Base-by-base conservation (phyloP, 164 flowering plant genomes). In the Nelumbo lutea region DNA sequence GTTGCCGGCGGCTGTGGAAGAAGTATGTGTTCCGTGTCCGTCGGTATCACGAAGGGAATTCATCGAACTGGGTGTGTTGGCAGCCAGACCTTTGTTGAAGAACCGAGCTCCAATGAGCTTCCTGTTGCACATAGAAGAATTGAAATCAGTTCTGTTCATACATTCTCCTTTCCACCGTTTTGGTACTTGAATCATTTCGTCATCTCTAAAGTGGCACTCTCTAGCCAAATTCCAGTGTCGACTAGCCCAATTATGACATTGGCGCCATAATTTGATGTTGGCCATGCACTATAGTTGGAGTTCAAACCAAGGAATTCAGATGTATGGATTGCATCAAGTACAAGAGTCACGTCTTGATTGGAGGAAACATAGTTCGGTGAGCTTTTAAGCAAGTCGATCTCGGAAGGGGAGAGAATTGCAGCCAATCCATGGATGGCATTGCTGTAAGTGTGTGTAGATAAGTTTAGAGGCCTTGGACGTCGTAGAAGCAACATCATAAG, bases 191-290 rank as follows among this genome's bases (percentile, higher is more conserved):
- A 75, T 4, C 85, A 91, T 79, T 0, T 90, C 93, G 9, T 76
- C 61, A 38, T 88, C 91, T 0, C 66, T 79, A 68, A 74, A 88
- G 95, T 85, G 2, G 52, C 67, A 55, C 83, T 83, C 73, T 89
- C 93, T 0, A 93, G 95, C 27, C 27, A 27, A 27, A 27, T 27
- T 27, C 27, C 27, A 0, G 27, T 27, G 27, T 27, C 27, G 27
- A 91, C 67, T 9, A 88, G 71, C 0, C 91, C 96, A 6, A 88
- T 60, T 51, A 91, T 85, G 4, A 89, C 83, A 47, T 79, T 88
- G 45, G 80, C 61, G 2, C 90, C 90, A 55, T 69, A 84, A 3
- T 76, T 42, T 1, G 90, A 82, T 39, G 81, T 83, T 1, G 85
- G 89, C 89, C 88, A 87, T 0, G 82, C 72, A 11, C 91, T 87